Evolutionary conservation across 1,284 basidiomycete species (phyloP).

Genomic region (Puccinia coronata): DNA sequence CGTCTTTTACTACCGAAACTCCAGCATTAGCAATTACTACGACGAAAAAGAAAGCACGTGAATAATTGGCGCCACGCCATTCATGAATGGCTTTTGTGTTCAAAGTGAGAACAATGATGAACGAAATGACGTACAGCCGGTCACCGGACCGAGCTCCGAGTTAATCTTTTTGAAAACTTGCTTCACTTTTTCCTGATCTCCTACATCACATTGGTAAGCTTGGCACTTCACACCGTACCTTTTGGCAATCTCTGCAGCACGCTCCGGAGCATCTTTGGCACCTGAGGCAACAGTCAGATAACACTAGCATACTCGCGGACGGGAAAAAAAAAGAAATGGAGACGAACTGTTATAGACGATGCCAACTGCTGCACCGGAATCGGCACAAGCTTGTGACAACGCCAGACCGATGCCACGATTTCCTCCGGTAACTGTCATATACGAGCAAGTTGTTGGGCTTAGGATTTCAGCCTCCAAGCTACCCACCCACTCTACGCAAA

Average conservation of each 20-base stretch:
- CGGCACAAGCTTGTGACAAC: conserved; percentile 57
- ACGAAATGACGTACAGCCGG: conserved; percentile 24
- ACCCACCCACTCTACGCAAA: not conserved
- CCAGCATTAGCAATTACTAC: conserved; percentile 54
- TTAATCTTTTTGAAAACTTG: conserved; percentile 55
- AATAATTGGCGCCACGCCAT: not conserved
- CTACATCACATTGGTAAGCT: conserved; percentile 59
- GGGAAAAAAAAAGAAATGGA: not conserved
- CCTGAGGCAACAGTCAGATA: not conserved
- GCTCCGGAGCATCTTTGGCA: conserved; percentile 36
- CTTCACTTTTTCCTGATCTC: conserved; percentile 53
- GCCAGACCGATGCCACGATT: conserved; percentile 55
- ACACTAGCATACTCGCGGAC: not conserved
- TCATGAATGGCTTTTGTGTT: not conserved
- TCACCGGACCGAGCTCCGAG: conserved; percentile 32
- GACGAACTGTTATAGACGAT: conserved; percentile 48
- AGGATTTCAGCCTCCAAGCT: not conserved
- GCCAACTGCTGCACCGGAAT: conserved; percentile 58
- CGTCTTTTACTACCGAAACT: conserved; percentile 24
- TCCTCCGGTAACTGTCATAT: conserved; percentile 39
- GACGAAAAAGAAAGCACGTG: not conserved
- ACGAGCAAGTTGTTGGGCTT: not conserved
- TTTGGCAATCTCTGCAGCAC: conserved; percentile 54
- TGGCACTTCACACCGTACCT: conserved; percentile 57
- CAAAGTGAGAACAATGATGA: not conserved